These are phyloP conservation scores for Pulveroboletus sp. DNA, from an alignment of 768 basidiomycete species.

Conservation along the genomic window DNA sequence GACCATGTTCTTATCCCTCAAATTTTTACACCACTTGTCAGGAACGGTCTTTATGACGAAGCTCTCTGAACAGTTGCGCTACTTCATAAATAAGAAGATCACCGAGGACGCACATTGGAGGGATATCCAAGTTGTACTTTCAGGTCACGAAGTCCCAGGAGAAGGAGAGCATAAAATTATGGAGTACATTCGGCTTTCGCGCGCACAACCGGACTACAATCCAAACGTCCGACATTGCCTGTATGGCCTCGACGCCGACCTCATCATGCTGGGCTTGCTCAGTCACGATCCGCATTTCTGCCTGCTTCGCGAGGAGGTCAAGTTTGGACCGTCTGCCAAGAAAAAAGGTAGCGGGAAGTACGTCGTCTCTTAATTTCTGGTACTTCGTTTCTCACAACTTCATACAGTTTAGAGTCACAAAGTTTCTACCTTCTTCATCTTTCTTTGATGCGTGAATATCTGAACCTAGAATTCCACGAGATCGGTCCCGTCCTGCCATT, in stretches of 20 bases:
- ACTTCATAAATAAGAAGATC: constrained; percentile 98
- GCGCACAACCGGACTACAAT: constrained; percentile 95
- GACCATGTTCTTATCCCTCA: not conserved
- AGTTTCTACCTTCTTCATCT: constrained; percentile 96
- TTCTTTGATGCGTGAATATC: constrained; percentile 93
- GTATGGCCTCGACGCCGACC: constrained; percentile 96
- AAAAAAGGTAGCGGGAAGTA: constrained; percentile 67
- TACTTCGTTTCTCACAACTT: constrained; percentile 7
- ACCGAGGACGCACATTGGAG: constrained; percentile 96
- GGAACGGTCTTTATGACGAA: constrained; percentile 95
- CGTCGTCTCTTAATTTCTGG: constrained; percentile 4
- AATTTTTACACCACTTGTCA: constrained; percentile 24
- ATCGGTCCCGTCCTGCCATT: constrained; percentile 69
- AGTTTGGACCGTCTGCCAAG: constrained; percentile 81
- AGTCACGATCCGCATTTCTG: constrained; percentile 99
- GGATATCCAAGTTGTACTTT: constrained; percentile 86
- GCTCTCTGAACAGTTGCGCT: constrained; percentile 88
- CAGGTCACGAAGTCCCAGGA: constrained; percentile 97
- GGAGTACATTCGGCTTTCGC: constrained; percentile 94
- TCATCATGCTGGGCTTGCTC: constrained; percentile 96
- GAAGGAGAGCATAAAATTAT: constrained; percentile 99
- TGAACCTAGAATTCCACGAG: constrained; percentile 89
- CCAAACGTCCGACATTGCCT: constrained; percentile 97
- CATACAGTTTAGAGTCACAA: constrained; percentile 60
- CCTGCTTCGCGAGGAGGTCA: constrained; percentile 94